These are phyloP conservation scores for Sporobolomyces pararoseus DNA, from an alignment of 768 basidiomycete genomes.

Conservation along the genomic window DNA sequence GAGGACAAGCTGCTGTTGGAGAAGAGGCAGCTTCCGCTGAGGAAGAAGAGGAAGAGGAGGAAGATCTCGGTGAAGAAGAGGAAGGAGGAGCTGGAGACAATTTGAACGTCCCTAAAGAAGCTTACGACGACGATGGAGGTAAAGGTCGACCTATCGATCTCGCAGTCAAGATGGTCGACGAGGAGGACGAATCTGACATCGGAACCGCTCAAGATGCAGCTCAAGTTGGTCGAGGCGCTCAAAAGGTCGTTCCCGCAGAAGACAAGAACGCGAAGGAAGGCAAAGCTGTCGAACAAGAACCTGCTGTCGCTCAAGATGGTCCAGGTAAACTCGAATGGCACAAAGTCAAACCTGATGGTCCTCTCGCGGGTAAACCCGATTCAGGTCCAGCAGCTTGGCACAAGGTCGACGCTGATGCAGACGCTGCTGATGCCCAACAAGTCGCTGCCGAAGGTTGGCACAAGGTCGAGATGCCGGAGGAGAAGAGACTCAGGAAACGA, in stretches of 20 bases:
- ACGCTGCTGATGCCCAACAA: neutral
- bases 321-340: constrained; percentile 35
- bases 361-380: constrained; percentile 33
- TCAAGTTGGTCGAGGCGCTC: constrained; percentile 18
- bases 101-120: constrained; percentile 37
- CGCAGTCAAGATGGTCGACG: constrained; percentile 39
- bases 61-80: constrained; percentile 49
- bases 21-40: neutral
- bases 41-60: constrained; percentile 18
- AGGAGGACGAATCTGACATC: constrained; percentile 49
- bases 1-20: neutral
- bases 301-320: constrained; percentile 34
- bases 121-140: constrained; percentile 40
- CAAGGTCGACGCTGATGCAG: constrained; percentile 24
- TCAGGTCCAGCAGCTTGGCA: constrained; percentile 23
- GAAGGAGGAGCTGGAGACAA: constrained; percentile 54
- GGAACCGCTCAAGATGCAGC: constrained; percentile 11
- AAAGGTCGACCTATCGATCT: constrained; percentile 41
- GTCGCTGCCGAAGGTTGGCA: constrained; percentile 8
- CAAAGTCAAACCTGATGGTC: constrained; percentile 22
- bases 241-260: constrained; percentile 43
- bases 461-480: neutral
- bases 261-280: constrained; percentile 48
- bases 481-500: constrained; percentile 46
- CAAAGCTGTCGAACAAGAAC: too few species aligned